A percentile compares a stretch with the other conserved stretches of the same genome.
Evolutionary conservation across 805 yeast species (phyloP).

Genomic region (Teunomyces funiuensis): DNA sequence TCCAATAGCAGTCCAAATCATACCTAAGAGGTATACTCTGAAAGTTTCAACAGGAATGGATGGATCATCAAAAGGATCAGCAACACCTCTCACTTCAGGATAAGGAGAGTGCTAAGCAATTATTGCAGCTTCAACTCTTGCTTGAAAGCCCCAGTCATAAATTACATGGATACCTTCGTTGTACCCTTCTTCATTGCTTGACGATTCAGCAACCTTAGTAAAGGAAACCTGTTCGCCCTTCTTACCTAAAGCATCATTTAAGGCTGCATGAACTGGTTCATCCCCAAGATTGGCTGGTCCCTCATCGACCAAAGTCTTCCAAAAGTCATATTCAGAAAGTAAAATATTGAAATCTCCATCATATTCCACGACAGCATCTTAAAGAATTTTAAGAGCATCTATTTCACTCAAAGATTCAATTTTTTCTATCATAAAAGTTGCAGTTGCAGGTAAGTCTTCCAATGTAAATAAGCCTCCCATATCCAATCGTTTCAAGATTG

Average conservation of each 20-base stretch:
- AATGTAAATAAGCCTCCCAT: slow-evolving; percentile 23
- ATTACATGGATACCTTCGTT: not conserved
- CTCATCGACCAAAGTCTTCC: slow-evolving; percentile 17
- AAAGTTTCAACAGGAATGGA: slow-evolving; percentile 34
- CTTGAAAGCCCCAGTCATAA: slow-evolving; percentile 36
- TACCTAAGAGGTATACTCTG: slow-evolving; percentile 53
- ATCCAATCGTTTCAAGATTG: slow-evolving; percentile 26
- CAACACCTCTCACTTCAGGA: slow-evolving; percentile 40
- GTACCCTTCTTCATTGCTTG: not conserved
- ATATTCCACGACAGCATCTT: slow-evolving; percentile 40
- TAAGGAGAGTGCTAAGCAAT: slow-evolving; percentile 42
- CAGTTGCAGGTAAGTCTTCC: slow-evolving; percentile 30
- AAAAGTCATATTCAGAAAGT: slow-evolving; percentile 24
- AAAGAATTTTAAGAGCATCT: slow-evolving; percentile 42
- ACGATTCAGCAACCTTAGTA: slow-evolving; percentile 19
- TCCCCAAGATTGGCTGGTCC: not conserved
- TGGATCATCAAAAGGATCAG: slow-evolving; percentile 40
- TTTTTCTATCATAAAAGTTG: slow-evolving; percentile 42
- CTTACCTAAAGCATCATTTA: not conserved
- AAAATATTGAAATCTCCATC: slow-evolving; percentile 35
- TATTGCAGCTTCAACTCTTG: slow-evolving; percentile 37
- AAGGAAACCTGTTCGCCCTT: not conserved
- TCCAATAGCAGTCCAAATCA: slow-evolving; percentile 55
- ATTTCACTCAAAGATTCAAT: slow-evolving; percentile 32
- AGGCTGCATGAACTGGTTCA: not conserved